These are phyloP conservation scores for Candida chauliodis DNA, from an alignment of 805 yeast species.

Conservation along the genomic window DNA sequence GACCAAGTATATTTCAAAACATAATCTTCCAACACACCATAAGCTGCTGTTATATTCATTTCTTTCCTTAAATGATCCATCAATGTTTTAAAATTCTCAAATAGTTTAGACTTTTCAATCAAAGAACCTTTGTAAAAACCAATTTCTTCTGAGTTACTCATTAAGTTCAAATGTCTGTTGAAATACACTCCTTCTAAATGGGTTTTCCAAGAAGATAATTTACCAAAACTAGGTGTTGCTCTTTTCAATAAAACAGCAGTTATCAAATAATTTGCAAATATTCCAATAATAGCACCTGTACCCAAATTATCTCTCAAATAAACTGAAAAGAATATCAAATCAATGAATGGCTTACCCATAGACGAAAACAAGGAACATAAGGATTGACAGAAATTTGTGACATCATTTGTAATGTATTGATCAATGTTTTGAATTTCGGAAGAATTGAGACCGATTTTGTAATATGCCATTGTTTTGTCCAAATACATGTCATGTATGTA, in stretches of 20 bases:
- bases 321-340: conserved; percentile 75
- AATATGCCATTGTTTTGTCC: conserved; percentile 76
- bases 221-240: conserved; percentile 83
- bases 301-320: conserved; percentile 86
- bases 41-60: conserved; percentile 58
- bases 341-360: conserved; percentile 89
- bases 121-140: conserved; percentile 89
- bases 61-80: conserved; percentile 50
- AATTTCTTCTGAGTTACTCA: conserved; percentile 88
- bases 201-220: conserved; percentile 66
- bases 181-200: conserved; percentile 85
- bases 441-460: conserved; percentile 67
- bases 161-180: conserved; percentile 79
- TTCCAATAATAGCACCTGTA: conserved; percentile 77
- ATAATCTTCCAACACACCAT: conserved; percentile 78
- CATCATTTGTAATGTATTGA: conserved; percentile 82
- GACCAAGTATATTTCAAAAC: conserved; percentile 92
- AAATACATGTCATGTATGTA: conserved; percentile 88
- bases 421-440: conserved; percentile 63
- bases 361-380: conserved; percentile 80
- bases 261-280: conserved; percentile 72
- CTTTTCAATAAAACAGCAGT: conserved; percentile 73
- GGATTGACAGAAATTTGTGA: conserved; percentile 74
- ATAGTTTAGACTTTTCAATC: conserved; percentile 68
- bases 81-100: conserved; percentile 54